Percentiles rank a stretch among this genome's conserved stretches.
These are phyloP conservation scores for Aspergillus persii DNA, from an alignment of 2,329 filamentous ascomycete genomes.

Conservation along the genomic window DNA sequence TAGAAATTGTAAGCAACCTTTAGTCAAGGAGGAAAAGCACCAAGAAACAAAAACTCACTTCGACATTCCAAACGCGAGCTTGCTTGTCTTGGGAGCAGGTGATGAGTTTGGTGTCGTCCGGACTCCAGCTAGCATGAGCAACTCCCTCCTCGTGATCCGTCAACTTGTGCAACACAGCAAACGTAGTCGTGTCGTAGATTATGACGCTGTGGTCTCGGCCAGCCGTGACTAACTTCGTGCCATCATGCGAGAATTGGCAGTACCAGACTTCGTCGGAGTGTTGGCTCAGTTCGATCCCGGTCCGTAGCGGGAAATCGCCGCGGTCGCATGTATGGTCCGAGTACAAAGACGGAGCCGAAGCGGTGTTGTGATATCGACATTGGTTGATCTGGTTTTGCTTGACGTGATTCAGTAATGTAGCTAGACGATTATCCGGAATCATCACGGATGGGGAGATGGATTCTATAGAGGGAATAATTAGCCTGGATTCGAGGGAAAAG, in stretches of 20 bases:
- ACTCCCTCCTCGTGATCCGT: slow-evolving; percentile 68
- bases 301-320: slow-evolving; percentile 72
- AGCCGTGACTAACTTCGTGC: slow-evolving; percentile 75
- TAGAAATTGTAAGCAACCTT: slow-evolving; percentile 11
- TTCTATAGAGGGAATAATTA: slow-evolving; percentile 49
- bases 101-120: slow-evolving; percentile 81
- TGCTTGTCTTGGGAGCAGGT: slow-evolving; percentile 75
- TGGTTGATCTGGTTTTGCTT: slow-evolving; percentile 78
- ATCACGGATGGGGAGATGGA: slow-evolving; percentile 95
- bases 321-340: slow-evolving; percentile 82
- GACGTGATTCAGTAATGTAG: slow-evolving; percentile 75
- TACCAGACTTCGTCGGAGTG: slow-evolving; percentile 88
- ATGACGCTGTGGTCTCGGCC: slow-evolving; percentile 72
- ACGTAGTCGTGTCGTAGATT: slow-evolving; percentile 76
- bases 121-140: slow-evolving; percentile 84
- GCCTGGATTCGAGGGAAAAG: slow-evolving; percentile 7
- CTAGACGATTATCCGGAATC: slow-evolving; percentile 88
- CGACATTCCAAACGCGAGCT: slow-evolving; percentile 72
- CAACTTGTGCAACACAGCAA: slow-evolving; percentile 62
- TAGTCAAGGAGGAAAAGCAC: not conserved
- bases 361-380: slow-evolving; percentile 86
- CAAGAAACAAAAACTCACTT: slow-evolving; percentile 51
- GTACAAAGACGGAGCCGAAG: slow-evolving; percentile 77
- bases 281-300: slow-evolving; percentile 67
- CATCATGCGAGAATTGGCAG: slow-evolving; percentile 84